Evolutionary conservation across 176 grass and related monocot genomes (phyloP).

Genomic region (Paspalum vaginatum): DNA sequence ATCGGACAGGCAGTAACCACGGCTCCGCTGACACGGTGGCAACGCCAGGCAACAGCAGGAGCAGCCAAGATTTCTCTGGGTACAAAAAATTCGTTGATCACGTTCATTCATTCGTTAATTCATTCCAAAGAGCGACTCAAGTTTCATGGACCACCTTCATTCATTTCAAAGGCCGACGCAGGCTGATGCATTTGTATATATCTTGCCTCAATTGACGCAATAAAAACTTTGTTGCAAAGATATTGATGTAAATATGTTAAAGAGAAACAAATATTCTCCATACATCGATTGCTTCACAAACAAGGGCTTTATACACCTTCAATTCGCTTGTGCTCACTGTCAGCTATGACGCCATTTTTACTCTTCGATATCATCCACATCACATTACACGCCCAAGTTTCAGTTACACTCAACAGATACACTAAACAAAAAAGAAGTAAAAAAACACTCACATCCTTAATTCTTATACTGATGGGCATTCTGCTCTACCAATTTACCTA

Average conservation of each 20-base stretch:
- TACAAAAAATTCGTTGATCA: too few relatives aligned
- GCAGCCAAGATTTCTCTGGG: neutral
- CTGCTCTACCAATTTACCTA: neutral
- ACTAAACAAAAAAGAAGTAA: neutral
- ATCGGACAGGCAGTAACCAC: neutral
- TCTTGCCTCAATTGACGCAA: constrained; percentile 3
- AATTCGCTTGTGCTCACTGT: neutral
- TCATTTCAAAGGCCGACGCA: neutral
- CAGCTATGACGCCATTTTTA: neutral
- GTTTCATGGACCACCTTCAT: constrained; percentile 5
- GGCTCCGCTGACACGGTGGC: neutral
- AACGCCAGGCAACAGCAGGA: neutral
- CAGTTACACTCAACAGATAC: neutral
- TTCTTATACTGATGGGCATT: neutral
- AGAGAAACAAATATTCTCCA: neutral
- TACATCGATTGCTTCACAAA: neutral
- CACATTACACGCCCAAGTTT: constrained; percentile 23
- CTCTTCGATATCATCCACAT: neutral
- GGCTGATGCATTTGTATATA: neutral
- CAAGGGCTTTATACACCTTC: neutral
- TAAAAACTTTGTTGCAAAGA: constrained; percentile 5
- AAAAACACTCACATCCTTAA: neutral
- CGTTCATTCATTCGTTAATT: constrained; percentile 14
- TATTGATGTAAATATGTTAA: constrained; percentile 45
- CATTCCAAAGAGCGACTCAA: neutral